Conservation (phyloP, 2,329 filamentous ascomycete species). For the Botrytis squamosa region DNA sequence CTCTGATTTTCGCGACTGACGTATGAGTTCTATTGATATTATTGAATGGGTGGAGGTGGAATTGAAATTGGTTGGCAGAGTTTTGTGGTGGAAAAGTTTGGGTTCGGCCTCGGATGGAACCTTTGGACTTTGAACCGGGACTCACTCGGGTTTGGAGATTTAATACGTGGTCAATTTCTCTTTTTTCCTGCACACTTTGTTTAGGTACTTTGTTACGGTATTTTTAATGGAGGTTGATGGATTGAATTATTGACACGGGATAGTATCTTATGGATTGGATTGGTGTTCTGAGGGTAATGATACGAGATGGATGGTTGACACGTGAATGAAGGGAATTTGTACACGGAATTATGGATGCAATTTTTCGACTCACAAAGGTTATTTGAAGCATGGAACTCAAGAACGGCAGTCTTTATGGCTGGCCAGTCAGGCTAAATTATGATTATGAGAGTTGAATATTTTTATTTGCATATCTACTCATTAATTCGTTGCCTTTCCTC, state of each 20-base stretch:
- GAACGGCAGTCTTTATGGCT: background rate
- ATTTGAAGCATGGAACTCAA: background rate
- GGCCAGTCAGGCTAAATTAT: background rate
- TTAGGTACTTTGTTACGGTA: too few species aligned
- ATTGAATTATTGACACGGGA: background rate
- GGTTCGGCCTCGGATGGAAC: background rate
- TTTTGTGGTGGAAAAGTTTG: background rate
- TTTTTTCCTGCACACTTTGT: background rate
- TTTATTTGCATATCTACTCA: background rate
- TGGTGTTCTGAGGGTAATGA: constrained; percentile 6
- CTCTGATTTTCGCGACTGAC: background rate
- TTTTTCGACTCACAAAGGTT: background rate
- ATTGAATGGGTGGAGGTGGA: background rate
- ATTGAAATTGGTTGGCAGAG: background rate
- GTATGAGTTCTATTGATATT: background rate
- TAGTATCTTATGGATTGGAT: background rate
- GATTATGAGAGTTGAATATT: background rate
- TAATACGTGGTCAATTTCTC: background rate
- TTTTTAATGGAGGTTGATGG: background rate
- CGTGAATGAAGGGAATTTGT: background rate
- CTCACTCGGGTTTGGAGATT: background rate
- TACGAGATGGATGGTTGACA: background rate
- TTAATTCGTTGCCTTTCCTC: background rate
- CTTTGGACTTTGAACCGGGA: background rate
- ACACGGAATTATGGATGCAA: background rate